Evolutionary conservation across 768 basidiomycete species (phyloP), one percentile per base, ranked within the genome.

Genomic region (Boletus eberwhitei): DNA sequence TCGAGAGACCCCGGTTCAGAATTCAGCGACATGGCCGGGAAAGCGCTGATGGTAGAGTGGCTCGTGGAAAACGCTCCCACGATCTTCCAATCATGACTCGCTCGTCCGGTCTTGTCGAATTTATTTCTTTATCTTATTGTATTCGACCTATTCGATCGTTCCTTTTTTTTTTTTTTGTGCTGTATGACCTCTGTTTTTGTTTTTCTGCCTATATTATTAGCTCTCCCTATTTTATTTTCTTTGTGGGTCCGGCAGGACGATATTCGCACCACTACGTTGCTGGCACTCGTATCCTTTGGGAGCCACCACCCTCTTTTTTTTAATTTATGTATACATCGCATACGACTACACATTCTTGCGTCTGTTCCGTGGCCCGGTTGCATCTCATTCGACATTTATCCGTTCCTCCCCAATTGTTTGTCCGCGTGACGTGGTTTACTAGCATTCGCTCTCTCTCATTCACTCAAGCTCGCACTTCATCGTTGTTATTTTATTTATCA

Each of bases 21-120:
- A 74, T 98, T 98, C 74, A 88, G 86, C 64, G 96, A 99, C 71
- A 98, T 98, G 91, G 95, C 92, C 8, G 92, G 93, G 50, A 98
- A 96, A 73, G 92, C 96, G 7, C 80, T 94, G 54, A 84, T 88
- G 63, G 79, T 99, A 48, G 93, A 97, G 71, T 97, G 94, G 89
- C 82, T 98, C 59, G 85, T 98, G 56, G 94, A 98, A 67, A 88
- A 96, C 66, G 91, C 91, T 13, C 79, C 77, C 38, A 69, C 71
- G 24, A 74, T 89, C 62, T 81, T 81, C 62, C 63, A 42, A 44
- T 36, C 47, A 26, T 63, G 57, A 60, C 51, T 22, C 36, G 14
- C 21, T 22, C 31, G 34, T 26, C 12, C 1, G 12, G 22, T 19
- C 11, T 14, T n/a, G 5, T n/a, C 5, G 11, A 13, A 5, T 16